These are phyloP conservation scores for Diutina catenulata DNA, from an alignment of 1,139 yeast species.

Conservation along the genomic window DNA sequence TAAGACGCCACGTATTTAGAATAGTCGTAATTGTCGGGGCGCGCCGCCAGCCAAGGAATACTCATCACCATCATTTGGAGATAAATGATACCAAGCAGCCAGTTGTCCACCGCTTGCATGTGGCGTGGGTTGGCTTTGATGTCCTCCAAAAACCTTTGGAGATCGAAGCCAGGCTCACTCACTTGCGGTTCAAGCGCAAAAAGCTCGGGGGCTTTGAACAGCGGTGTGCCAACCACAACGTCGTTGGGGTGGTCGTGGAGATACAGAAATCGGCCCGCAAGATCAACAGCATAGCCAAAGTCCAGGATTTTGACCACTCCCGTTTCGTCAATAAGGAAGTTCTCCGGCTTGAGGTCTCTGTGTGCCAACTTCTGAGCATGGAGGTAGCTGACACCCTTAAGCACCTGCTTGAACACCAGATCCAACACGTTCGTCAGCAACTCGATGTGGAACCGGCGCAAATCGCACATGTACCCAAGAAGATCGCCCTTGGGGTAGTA, in stretches of 20 bases:
- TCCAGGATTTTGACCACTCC: constrained; percentile 39
- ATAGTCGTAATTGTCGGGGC: not conserved
- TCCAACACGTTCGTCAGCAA: constrained; percentile 27
- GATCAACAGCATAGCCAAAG: constrained; percentile 36
- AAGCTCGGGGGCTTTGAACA: constrained; percentile 47
- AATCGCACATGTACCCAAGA: constrained; percentile 24
- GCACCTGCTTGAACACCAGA: constrained; percentile 34
- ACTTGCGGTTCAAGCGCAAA: constrained; percentile 17
- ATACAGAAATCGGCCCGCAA: constrained; percentile 10
- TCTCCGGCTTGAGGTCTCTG: constrained; percentile 47
- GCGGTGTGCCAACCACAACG: constrained; percentile 35
- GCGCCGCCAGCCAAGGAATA: constrained; percentile 31
- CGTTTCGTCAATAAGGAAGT: constrained; percentile 30
- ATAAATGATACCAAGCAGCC: constrained; percentile 43
- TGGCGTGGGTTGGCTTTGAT: constrained; percentile 8
- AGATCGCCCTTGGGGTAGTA: constrained; percentile 38
- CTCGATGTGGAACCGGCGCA: constrained; percentile 22
- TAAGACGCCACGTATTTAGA: not conserved
- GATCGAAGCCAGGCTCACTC: constrained; percentile 7
- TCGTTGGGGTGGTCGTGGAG: constrained; percentile 17
- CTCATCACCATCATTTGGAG: constrained; percentile 32
- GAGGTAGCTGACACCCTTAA: constrained; percentile 32
- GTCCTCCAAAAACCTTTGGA: not conserved
- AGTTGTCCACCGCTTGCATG: constrained; percentile 29
- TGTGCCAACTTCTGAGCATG: constrained; percentile 35